Base-by-base conservation (phyloP, 1,284 basidiomycete species). In the Boletus holoroseus region DNA sequence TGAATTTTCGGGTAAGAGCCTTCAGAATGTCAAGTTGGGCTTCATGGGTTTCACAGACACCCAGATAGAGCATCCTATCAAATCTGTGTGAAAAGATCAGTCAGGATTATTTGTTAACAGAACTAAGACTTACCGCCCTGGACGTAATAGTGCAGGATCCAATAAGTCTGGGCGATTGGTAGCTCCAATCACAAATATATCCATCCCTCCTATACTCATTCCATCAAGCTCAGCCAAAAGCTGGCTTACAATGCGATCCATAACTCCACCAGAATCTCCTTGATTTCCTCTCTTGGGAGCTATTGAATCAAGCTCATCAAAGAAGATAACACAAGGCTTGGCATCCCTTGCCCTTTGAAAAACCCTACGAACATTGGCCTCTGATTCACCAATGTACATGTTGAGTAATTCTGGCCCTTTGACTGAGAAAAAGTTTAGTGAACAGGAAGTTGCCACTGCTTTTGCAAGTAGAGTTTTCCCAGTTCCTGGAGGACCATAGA, bases 371-470 rank as follows among this genome's bases (percentile, higher is more conserved):
- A 99, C 91, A 63, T 95, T 94, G 31, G 94, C 91, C 68, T 99
- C 96, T 6, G 94, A 96, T 74, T 99, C 95, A 58, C 95, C 95
- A 61, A 99, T 98, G 69, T 97, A 98, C 83, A 97, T 96, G 68
- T 96, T 96, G 38, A 95, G 81, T 28, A 99, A 76, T 63, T 98
- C 94, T 1, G 95, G 95, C 0, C 95, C 95, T 67, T 98, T 97
- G 64, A 99, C 88, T n/a, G 89, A 92, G 67, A 94, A 86, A 69
- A 94, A 94, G 64, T 94, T 94, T 59, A 96, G 78, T 13, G 91
- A 87, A 62, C 88, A 94, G 1, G 91, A 91, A 0, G 91, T 94
- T 7, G 94, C 94, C 28, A 96, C 93, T 3, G 92, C 91, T 68
- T 95, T 95, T 3, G 94, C 93, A 34, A 96, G 80, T 3, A 97